These are phyloP conservation scores for Lactuca sativa DNA, from an alignment of 129 eudicot species.

Conservation along the genomic window DNA sequence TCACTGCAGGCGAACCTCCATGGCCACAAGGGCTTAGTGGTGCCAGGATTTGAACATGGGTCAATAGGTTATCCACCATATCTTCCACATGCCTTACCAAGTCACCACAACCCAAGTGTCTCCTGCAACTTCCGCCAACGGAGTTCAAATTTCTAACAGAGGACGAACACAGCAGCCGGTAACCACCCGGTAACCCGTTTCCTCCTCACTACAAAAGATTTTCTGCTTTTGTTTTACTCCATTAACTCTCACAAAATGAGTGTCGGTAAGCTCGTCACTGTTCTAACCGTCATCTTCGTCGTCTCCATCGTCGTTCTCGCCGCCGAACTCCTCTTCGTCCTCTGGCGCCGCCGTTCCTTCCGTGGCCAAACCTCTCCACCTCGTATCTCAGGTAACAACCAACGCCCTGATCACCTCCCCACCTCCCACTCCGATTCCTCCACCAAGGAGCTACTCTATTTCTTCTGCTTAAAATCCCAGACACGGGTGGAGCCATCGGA, in stretches of 20 bases:
- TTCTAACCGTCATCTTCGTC: constrained; percentile 44
- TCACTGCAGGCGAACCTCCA: no score
- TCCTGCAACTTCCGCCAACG: constrained; percentile 27
- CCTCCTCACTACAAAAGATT: constrained; percentile 12
- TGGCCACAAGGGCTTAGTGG: no score
- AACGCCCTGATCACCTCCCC: background rate
- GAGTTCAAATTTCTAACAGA: constrained; percentile 16
- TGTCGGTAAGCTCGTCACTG: constrained; percentile 44
- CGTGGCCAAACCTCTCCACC: constrained; percentile 13
- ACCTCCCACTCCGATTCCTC: constrained; percentile 2
- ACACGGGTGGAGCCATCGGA: constrained; percentile 44
- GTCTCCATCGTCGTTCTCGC: constrained; percentile 48
- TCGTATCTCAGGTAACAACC: constrained; percentile 1
- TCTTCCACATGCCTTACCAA: no score
- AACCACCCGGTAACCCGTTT: constrained; percentile 29
- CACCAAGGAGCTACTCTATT: constrained; percentile 38
- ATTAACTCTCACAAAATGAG: constrained; percentile 32
- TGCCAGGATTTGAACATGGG: no score
- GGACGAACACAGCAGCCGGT: constrained; percentile 17
- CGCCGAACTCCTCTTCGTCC: constrained; percentile 58
- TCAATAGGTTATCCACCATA: no score
- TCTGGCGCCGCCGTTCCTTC: constrained; percentile 50
- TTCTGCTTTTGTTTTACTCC: constrained; percentile 12
- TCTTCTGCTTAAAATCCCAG: constrained; percentile 40
- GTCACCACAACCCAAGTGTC: background rate